Evolutionary conservation across 106 monocot species (phyloP).

Genomic region (Acorus gramineus): DNA sequence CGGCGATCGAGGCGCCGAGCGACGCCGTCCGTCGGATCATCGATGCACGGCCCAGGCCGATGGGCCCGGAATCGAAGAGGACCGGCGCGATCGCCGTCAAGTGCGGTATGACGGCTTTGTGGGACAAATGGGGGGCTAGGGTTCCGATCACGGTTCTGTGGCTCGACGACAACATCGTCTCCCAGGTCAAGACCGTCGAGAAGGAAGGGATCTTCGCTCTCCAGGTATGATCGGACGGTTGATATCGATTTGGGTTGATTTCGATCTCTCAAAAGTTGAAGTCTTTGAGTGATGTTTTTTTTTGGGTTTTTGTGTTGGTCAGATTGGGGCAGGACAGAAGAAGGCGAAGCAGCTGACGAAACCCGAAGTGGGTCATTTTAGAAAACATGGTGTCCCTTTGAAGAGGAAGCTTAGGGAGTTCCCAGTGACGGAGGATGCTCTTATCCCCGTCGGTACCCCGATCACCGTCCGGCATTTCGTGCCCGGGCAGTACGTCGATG

Average conservation of each 20-base stretch:
- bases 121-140: too few species aligned
- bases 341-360: conserved; percentile 91
- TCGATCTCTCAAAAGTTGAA: too few species aligned
- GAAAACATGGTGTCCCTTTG: conserved; percentile 75
- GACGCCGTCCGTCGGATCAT: neutral
- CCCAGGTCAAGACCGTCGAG: too few species aligned
- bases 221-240: neutral
- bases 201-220: too few species aligned
- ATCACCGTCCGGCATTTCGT: conserved; percentile 92
- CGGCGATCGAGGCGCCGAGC: neutral
- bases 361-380: conserved; percentile 86
- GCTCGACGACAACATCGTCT: too few species aligned
- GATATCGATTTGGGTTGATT: too few species aligned
- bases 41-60: too few species aligned
- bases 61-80: too few species aligned
- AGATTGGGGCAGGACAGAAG: conserved; percentile 94
- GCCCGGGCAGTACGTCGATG: conserved; percentile 88
- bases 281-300: conserved; percentile 4
- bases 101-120: too few species aligned
- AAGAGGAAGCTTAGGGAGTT: conserved; percentile 94
- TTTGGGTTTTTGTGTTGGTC: conserved; percentile 15
- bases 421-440: conserved; percentile 91
- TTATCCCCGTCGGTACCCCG: conserved; percentile 84
- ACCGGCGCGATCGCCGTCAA: too few species aligned
- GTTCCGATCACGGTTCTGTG: too few species aligned